Conservation (phyloP, 768 basidiomycete species). For the Lentinula sp. region DNA sequence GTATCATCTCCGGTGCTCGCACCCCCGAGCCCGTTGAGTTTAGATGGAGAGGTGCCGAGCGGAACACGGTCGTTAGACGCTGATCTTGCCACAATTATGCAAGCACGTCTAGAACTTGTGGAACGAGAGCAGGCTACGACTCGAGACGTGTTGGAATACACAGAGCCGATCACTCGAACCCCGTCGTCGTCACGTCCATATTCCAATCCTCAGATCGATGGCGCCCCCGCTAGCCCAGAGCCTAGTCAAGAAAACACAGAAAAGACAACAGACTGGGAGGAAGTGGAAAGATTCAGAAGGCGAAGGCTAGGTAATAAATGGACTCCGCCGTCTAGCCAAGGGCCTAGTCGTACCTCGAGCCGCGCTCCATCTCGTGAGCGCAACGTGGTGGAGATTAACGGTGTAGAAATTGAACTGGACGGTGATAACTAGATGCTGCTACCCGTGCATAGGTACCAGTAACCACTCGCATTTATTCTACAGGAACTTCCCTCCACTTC, state of each 20-base stretch:
- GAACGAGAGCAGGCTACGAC: not conserved
- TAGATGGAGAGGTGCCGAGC: not conserved
- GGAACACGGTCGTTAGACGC: not conserved
- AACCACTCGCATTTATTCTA: not conserved
- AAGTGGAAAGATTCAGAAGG: constrained; percentile 1
- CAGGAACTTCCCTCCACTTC: too few relatives aligned
- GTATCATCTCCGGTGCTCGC: not conserved
- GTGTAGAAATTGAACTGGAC: constrained; percentile 4
- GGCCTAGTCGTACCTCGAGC: constrained; percentile 1
- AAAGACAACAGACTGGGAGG: not conserved
- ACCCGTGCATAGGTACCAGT: not conserved
- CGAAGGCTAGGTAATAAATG: not conserved
- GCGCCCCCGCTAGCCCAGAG: not conserved
- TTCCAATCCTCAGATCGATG: not conserved
- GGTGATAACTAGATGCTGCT: not conserved
- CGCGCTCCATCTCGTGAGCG: constrained; percentile 1
- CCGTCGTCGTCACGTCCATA: not conserved
- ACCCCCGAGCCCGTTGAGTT: not conserved
- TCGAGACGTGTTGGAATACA: not conserved
- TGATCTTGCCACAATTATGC: not conserved
- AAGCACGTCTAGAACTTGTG: not conserved
- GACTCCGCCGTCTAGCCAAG: not conserved
- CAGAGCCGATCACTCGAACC: not conserved
- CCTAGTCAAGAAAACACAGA: not conserved
- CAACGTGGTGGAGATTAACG: constrained; percentile 3